Base-by-base conservation (phyloP, 768 basidiomycete genomes). In the button mushroom (Agaricus bisporus) region DNA sequence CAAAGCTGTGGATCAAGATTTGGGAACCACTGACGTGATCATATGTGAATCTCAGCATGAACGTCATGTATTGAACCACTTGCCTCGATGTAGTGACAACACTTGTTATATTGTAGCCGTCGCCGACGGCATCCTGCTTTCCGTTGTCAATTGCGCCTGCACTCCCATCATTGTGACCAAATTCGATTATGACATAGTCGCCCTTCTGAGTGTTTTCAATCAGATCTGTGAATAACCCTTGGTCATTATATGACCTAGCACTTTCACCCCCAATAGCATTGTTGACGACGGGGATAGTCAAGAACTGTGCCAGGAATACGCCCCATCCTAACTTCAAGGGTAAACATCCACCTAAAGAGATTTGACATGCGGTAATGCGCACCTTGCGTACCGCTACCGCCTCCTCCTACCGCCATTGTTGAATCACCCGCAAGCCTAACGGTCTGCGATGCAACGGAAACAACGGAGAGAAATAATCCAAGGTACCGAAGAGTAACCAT, bases 121-220 rank as follows among this genome's bases (percentile, higher is more conserved):
- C 71, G 26, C 74, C 75, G 17, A 70, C 68, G 7, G 74, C 73
- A 58, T 68, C 69, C 56, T 75, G 66, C 43, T 70, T 64, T 5
- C 75, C 75, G 55, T 75, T 75, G 56, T 77, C 75, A 11, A 67
- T 63, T 6, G 68, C 63, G 5, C 65, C 64, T 28, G 70, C 64
- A 15, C 64, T 60, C 3, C 70, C 72, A 58, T 77, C 77, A 58
- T 78, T 79, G 57, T 78, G 77, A 4, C 76, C 77, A 48, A 79
- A 76, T 56, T 73, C 70, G 41, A 76, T 72, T 50, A 77, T 61
- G 25, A 73, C 75, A 60, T 69, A 74, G 56, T 75, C 73, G n/a
- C 73, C 73, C 29, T 60, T 53, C 53, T 71, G 68, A 7, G 64
- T 70, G 2, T 65, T 67, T 60, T 73, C 70, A 56, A 72, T 68